phyloP scores from a whole-genome alignment of 805 yeast species.

The Dipodascus albidus region DNA sequence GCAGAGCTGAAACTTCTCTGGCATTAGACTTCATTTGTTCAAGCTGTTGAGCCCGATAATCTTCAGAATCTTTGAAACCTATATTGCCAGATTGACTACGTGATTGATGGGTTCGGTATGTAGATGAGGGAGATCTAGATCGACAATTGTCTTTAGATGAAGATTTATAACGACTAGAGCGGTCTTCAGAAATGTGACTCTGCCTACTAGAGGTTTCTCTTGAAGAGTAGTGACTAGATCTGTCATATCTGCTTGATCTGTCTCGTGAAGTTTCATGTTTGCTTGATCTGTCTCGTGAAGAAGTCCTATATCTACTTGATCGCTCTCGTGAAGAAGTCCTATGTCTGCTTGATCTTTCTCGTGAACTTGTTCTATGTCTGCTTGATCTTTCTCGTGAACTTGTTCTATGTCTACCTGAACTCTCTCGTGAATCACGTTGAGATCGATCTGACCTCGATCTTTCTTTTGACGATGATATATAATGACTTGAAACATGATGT shows the following conservation, averaged over 20 bases:
- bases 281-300: not conserved
- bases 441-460: not conserved
- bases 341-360: not conserved
- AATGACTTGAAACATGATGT: not conserved
- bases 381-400: not conserved
- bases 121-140: too few species aligned
- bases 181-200: too few species aligned
- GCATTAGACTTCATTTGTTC: not conserved
- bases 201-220: too few species aligned
- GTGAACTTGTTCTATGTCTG: too few species aligned
- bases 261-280: not conserved
- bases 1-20: not conserved
- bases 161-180: too few species aligned
- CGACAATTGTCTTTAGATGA: too few species aligned
- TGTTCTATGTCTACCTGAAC: not conserved
- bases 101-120: too few species aligned
- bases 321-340: not conserved
- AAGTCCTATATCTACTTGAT: not conserved
- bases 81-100: not conserved
- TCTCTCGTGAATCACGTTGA: not conserved
- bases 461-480: not conserved
- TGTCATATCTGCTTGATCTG: too few species aligned
- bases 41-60: not conserved
- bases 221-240: too few species aligned
- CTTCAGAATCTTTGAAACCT: not conserved